Evolutionary conservation across 768 basidiomycete species (phyloP).

Genomic region (Infundibulicybe gibba): DNA sequence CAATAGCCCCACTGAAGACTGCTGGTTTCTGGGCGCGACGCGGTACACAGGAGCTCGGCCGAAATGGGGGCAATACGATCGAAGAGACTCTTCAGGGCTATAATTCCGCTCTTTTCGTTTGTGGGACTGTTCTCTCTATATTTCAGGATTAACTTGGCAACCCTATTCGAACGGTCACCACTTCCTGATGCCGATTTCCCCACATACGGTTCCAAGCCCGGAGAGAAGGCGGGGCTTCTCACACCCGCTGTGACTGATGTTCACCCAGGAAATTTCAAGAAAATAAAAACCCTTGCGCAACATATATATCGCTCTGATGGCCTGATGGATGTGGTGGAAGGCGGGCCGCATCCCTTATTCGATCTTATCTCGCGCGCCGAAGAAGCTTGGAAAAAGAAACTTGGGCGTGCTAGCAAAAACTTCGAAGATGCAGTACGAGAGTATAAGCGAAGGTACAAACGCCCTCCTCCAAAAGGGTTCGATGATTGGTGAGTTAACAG

Average conservation of each 20-base stretch:
- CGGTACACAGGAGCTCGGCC: too few species aligned
- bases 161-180: too few species aligned
- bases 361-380: slow-evolving; percentile 73
- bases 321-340: slow-evolving; percentile 34
- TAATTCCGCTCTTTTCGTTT: too few species aligned
- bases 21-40: too few species aligned
- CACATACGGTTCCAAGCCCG: background rate
- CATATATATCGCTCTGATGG: slow-evolving; percentile 34
- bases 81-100: too few species aligned
- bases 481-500: slow-evolving; percentile 68
- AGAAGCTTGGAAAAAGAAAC: slow-evolving; percentile 50
- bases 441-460: slow-evolving; percentile 72
- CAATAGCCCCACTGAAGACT: too few species aligned
- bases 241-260: background rate
- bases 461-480: slow-evolving; percentile 83
- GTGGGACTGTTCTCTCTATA: too few species aligned
- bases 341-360: slow-evolving; percentile 69
- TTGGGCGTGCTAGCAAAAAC: slow-evolving; percentile 70
- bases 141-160: too few species aligned
- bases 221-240: background rate
- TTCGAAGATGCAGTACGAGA: slow-evolving; percentile 72
- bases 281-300: slow-evolving; percentile 14
- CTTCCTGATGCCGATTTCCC: too few species aligned
- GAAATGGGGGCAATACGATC: too few species aligned
- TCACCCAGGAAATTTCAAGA: background rate